phyloP scores from a whole-genome alignment of 768 basidiomycete genomes.

The Phanerochaete carnosa region DNA sequence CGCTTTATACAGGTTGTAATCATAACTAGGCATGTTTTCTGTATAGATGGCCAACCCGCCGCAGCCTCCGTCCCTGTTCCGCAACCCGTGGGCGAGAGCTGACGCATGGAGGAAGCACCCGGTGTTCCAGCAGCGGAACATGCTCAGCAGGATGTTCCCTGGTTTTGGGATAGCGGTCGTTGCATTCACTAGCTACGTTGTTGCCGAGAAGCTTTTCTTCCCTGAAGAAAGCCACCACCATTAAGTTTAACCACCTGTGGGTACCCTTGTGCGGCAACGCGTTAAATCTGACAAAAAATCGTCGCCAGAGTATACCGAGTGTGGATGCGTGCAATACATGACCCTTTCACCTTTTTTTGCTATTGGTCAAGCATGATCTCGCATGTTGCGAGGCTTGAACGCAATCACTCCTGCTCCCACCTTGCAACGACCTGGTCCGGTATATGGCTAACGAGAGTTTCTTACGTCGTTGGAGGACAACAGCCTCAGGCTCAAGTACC shows the following conservation, averaged over 20 bases:
- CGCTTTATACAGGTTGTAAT: not conserved
- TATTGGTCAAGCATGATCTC: not conserved
- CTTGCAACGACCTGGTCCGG: not conserved
- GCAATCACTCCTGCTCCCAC: not conserved
- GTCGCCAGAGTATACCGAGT: not conserved
- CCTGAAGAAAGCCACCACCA: constrained; percentile 24
- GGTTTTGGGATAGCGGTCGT: constrained; percentile 92
- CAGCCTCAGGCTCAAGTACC: too few relatives aligned
- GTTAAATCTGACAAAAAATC: not conserved
- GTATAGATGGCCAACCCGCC: constrained; percentile 46
- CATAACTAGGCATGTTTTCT: not conserved
- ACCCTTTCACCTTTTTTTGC: not conserved
- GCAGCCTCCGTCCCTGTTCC: constrained; percentile 58
- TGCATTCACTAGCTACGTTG: constrained; percentile 88
- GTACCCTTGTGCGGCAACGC: not conserved
- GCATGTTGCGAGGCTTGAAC: not conserved
- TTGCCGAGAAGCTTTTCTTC: constrained; percentile 70
- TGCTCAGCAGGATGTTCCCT: constrained; percentile 90
- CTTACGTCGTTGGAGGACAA: too few relatives aligned
- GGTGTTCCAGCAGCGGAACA: constrained; percentile 81
- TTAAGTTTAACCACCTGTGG: not conserved
- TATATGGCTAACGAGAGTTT: too few relatives aligned
- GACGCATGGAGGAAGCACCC: constrained; percentile 91
- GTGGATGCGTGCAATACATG: not conserved
- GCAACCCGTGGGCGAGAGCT: constrained; percentile 92